Base-by-base conservation (phyloP, 2,329 filamentous ascomycete genomes). In the Macrophomina pseudophaseolina region DNA sequence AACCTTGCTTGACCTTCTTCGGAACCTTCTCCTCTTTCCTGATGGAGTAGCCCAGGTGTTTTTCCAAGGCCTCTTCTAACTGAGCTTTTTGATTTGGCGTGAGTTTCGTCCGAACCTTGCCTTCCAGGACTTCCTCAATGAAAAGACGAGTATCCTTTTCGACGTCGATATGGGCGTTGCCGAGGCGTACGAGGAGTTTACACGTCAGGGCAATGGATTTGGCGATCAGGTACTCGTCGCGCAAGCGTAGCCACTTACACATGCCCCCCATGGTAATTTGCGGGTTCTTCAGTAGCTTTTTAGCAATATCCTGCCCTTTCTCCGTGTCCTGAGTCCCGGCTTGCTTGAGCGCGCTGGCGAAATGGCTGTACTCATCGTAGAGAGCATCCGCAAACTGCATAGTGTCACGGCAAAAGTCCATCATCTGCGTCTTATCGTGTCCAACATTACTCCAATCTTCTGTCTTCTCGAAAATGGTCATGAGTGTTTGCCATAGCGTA, bases 301-400 rank as follows among this genome's bases (percentile, higher is more conserved):
- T 84, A 8, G 85, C 79, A 38, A 80, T 76, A 68, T 78, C 70
- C 53, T 73, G 73, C 28, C 74, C 75, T 32, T 73, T 73, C 9
- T 49, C 42, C 30, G n/a, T 28, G 33, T 75, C 78, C 12, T 73
- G 75, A 8, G 74, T 76, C 65, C 81, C 79, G 12, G 74, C 71
- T 51, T 81, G 80, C 46, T 80, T 80, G 66, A 93, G 78, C 12
- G 91, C 91, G 53, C 90, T 91, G 2, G 92, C 88, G 69, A 99
- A 89, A 67, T 97, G 86, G 60, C 89, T 90, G 76, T 96, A 95
- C 72, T 97, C 90, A 48, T 92, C 89, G 74, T 98, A 91, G 1
- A 97, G 85, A 42, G 87, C 86, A 74, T 97, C 92, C 0, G 94
- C 94, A 74, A 97, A 91, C 72, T 98, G 93, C 87, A 99, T 99